phyloP scores from a whole-genome alignment of 495 filamentous ascomycete genomes.

The Lindgomyces ingoldianus region DNA sequence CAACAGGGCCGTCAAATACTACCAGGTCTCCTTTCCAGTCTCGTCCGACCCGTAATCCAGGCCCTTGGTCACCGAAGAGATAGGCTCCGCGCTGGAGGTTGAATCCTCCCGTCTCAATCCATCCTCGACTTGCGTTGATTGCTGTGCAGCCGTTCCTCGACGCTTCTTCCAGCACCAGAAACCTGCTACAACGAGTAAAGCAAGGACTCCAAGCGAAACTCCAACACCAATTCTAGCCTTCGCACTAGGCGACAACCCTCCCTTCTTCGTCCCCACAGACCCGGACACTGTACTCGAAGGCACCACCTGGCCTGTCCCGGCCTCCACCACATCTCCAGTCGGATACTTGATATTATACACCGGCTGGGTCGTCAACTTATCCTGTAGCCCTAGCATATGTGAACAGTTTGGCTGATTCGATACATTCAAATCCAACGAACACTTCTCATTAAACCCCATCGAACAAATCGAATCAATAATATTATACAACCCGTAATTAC shows the following conservation, averaged over 20 bases:
- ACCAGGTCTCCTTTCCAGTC: background rate
- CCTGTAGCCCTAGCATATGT: constrained; percentile 24
- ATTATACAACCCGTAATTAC: constrained; percentile 22
- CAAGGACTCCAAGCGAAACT: background rate
- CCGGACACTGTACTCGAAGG: background rate
- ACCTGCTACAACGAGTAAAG: background rate
- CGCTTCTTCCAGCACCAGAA: background rate
- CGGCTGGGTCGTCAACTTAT: background rate
- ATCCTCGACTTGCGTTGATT: background rate
- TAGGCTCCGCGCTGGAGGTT: background rate
- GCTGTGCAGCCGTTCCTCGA: background rate
- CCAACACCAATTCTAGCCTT: background rate
- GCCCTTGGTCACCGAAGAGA: background rate
- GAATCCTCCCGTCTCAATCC: background rate
- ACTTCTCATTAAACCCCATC: constrained; percentile 26
- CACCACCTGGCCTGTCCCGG: background rate
- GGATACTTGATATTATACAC: constrained; percentile 15
- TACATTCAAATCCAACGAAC: constrained; percentile 17
- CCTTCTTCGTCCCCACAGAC: background rate
- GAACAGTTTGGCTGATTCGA: constrained; percentile 30
- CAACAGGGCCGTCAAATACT: background rate
- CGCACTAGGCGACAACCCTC: background rate
- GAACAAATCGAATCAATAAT: constrained; percentile 26
- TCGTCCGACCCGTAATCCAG: background rate
- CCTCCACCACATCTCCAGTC: constrained; percentile 4